phyloP scores from a whole-genome alignment of 306 rosid species.

The Vigna unguiculata region DNA sequence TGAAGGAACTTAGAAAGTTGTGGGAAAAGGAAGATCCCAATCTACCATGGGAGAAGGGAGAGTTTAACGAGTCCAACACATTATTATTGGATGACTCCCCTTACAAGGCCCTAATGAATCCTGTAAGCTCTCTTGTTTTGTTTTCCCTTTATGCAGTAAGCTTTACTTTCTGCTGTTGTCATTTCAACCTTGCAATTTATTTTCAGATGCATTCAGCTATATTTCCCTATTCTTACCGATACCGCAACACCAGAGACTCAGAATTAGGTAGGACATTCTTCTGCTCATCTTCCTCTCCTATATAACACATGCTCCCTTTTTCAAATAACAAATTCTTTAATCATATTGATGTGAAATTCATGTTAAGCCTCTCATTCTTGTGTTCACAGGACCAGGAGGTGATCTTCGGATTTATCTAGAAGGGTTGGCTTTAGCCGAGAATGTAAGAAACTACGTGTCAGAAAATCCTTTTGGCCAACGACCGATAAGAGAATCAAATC shows the following conservation, averaged over 20 bases:
- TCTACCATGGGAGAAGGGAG: slow-evolving; percentile 85
- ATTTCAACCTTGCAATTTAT: slow-evolving; percentile 37
- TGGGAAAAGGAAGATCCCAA: slow-evolving; percentile 71
- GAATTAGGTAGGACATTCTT: slow-evolving; percentile 70
- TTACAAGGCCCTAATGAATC: slow-evolving; percentile 82
- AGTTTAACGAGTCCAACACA: slow-evolving; percentile 79
- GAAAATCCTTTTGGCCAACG: slow-evolving; percentile 78
- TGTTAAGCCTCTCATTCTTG: slow-evolving; percentile 18
- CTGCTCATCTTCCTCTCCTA: slow-evolving; percentile 21
- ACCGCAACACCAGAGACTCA: slow-evolving; percentile 52
- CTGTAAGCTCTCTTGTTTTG: slow-evolving; percentile 61
- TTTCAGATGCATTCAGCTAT: slow-evolving; percentile 74
- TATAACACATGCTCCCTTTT: background rate
- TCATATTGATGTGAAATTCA: slow-evolving; percentile 1
- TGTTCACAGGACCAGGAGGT: slow-evolving; percentile 74
- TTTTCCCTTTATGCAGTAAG: slow-evolving; percentile 30
- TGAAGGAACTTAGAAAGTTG: slow-evolving; percentile 81
- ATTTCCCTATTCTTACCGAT: slow-evolving; percentile 75
- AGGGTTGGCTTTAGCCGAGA: slow-evolving; percentile 66
- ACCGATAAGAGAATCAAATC: slow-evolving; percentile 62
- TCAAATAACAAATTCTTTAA: background rate
- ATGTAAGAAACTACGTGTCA: slow-evolving; percentile 66
- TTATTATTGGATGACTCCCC: slow-evolving; percentile 93
- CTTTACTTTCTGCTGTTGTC: slow-evolving; percentile 33
- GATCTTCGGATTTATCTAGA: slow-evolving; percentile 72